Evolutionary conservation across 306 rosid genomes (phyloP), one percentile per base, ranked within the genome.

Genomic region (Begonia peltatifolia): DNA sequence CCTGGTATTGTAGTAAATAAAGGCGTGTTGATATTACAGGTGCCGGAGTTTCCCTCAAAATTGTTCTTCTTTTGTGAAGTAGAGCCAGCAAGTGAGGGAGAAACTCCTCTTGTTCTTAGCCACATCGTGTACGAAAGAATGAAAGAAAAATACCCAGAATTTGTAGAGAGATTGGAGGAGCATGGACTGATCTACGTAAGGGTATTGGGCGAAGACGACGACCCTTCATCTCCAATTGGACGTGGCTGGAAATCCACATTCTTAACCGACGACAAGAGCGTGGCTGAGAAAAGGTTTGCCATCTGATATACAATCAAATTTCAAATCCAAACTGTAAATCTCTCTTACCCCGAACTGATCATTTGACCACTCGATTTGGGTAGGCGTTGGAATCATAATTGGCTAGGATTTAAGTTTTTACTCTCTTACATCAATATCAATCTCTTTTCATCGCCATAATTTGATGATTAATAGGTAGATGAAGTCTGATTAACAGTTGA

Each of bases 201-300:
- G 57, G 79, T 90, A 47, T 68, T 86, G 52, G 92, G 87, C 3
- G 81, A 90, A 73, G 84, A 52, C 0, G 94, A 90, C 11, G 75
- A 86, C 61, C 88, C 88, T 47, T 76, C 80, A 6, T 86, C 99
- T 20, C 86, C 92, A 0, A 90, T 90, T 60, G 94, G 95, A 41
- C 84, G 93, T 30, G 99, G 99, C 15, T 90, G 95, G 99, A 81
- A 81, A 76, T 86, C 99, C 12, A 86, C 99, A 4, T 83, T 85
- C 82, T 65, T 83, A 64, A 90, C 99, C 54, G 35, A 65, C 2
- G 92, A 86, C 57, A 90, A 78, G 72, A 9, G 46, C 44, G 47
- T 90, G 12, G 95, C 99, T 11, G 79, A 79, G 61, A 71, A 90
- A 68, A 90, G 97, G 95, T 87, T 55, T 53, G 13, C 13, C n/a